Evolutionary conservation across 1,284 basidiomycete species (phyloP).

Genomic region (Ustilago tritici): DNA sequence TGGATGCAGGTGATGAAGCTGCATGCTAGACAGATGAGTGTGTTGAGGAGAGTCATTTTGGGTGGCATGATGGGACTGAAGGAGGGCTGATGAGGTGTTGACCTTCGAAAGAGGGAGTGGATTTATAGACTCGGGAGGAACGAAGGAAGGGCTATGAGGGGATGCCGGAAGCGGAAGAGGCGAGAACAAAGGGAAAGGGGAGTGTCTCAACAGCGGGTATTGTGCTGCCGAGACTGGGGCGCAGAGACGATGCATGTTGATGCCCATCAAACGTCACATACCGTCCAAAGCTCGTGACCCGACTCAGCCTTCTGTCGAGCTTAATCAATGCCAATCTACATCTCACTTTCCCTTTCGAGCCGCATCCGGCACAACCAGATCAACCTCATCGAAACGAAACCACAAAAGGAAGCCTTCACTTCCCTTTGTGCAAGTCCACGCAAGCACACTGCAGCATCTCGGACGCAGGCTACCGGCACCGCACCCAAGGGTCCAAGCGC

Average conservation of each 20-base stretch:
- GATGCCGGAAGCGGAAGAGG: background rate
- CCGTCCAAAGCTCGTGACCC: background rate
- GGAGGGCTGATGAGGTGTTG: background rate
- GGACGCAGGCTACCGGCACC: background rate
- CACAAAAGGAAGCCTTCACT: background rate
- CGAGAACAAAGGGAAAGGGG: background rate
- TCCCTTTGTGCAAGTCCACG: slow-evolving; percentile 14
- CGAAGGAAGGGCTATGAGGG: background rate
- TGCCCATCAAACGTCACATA: slow-evolving; percentile 21
- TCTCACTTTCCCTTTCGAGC: background rate
- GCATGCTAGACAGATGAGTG: slow-evolving; percentile 30
- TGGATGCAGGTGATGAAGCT: slow-evolving; percentile 26
- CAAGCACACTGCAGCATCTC: background rate
- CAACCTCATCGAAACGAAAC: background rate
- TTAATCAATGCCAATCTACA: background rate
- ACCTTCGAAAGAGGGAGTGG: background rate
- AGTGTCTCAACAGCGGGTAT: background rate
- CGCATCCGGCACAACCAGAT: background rate
- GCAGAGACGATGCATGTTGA: slow-evolving; percentile 28
- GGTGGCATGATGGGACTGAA: background rate
- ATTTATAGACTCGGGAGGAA: background rate
- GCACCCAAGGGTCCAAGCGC: background rate
- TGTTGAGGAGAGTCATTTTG: slow-evolving; percentile 16
- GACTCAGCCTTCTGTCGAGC: background rate
- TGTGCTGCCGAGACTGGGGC: background rate